Conservation (phyloP, 176 grass and related monocot genomes). For the Juncus effusus region DNA sequence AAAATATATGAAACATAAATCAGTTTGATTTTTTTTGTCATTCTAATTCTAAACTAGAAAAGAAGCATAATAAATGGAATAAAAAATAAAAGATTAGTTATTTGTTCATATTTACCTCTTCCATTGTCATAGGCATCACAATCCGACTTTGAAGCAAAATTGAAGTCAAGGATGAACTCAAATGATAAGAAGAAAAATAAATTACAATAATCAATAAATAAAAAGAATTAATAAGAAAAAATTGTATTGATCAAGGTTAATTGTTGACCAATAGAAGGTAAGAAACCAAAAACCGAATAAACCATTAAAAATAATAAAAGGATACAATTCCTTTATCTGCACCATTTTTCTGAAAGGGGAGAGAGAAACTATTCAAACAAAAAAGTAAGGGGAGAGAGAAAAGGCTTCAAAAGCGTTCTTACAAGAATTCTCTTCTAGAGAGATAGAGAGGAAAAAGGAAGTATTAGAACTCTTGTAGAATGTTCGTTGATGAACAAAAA, state of each 20-base stretch:
- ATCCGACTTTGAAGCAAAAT: constrained; percentile 55
- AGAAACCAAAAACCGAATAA: not conserved
- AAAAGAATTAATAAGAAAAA: not conserved
- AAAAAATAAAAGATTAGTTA: not conserved
- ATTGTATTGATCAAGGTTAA: no score
- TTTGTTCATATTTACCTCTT: constrained; percentile 58
- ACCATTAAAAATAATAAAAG: constrained; percentile 27
- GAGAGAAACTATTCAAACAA: not conserved
- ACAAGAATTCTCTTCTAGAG: not conserved
- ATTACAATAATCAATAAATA: not conserved
- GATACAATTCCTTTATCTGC: constrained; percentile 98
- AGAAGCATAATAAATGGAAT: constrained; percentile 1
- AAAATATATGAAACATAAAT: not conserved
- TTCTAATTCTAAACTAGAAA: constrained; percentile 4
- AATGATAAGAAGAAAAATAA: not conserved
- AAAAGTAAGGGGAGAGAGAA: constrained; percentile 4
- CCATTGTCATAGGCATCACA: constrained; percentile 77
- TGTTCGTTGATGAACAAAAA: not conserved
- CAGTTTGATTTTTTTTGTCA: not conserved
- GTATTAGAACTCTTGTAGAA: not conserved
- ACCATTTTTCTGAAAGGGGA: constrained; percentile 46
- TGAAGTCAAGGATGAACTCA: constrained; percentile 41
- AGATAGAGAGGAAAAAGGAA: not conserved
- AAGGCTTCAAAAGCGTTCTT: constrained; percentile 6
- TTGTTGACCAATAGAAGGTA: not conserved